Evolutionary conservation across 2,329 filamentous ascomycete species (phyloP), one percentile per base, ranked within the genome.

Genomic region (Penicillium janthinellum): DNA sequence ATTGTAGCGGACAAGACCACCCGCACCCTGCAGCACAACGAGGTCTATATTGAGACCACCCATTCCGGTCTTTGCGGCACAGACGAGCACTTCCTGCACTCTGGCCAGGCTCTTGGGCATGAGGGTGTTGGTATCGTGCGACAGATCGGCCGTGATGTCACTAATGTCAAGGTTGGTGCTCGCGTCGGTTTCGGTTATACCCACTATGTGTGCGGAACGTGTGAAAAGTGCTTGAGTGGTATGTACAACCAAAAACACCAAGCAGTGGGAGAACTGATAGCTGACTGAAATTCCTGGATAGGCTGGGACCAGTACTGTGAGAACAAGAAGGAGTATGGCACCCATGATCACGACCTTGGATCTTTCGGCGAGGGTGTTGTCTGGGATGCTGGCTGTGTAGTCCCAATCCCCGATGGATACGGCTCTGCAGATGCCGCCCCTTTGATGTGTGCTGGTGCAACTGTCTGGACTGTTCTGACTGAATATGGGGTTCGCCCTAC

Each of bases 401-500:
- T 84, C 58, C 68, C 67, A 15, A 73, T 77, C 25, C 75, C 75
- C 4, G 69, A 75, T 17, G 63, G 60, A 8, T 68, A 77, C 38
- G 62, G 67, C 8, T 67, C 66, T 6, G 65, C 68, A 2, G 64
- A 73, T 38, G 74, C 73, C 0, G 74, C 73, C 3, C 73, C 74
- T 4, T 55, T 77, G 54, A 70, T 74, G 64, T 78, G 77, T 52
- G 77, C 72, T 20, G 76, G 77, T 11, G 75, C 72, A 1, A 78
- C 76, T 1, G 73, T 77, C 22, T 78, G 71, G 72, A 83, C 83
- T 1, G 88, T 90, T 0, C 76, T 93, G 10, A 84, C 83, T 38
- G 81, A 87, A 28, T 86, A 75, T 51, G 68, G 67, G 59, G 86
- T 90, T 5, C 86, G 86, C 1, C 85, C 88, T 0, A 89, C 88